Conservation (phyloP, 371 early-diverging fungal genomes). For the Fennellomyces sp. region DNA sequence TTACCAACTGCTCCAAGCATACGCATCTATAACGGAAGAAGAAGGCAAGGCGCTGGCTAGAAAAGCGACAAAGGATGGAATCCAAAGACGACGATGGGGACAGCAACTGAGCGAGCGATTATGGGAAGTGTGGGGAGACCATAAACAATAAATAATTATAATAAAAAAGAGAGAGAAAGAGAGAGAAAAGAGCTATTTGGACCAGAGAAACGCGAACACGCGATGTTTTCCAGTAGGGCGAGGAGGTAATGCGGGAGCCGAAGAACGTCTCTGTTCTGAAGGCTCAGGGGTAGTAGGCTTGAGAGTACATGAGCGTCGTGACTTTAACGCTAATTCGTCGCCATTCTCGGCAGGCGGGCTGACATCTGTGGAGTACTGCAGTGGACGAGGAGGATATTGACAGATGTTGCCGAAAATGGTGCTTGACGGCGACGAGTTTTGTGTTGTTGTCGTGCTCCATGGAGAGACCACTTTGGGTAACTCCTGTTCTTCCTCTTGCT, state of each 20-base stretch:
- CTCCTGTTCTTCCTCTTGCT: neutral
- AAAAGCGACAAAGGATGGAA: conserved; percentile 31
- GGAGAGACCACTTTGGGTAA: conserved; percentile 5
- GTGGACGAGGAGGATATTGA: conserved; percentile 38
- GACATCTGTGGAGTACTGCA: conserved; percentile 33
- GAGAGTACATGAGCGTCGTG: conserved; percentile 8
- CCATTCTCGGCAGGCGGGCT: conserved; percentile 20
- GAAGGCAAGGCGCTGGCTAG: conserved; percentile 25
- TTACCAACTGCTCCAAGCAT: conserved; percentile 44
- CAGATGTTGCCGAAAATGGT: conserved; percentile 13
- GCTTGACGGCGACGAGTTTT: conserved; percentile 7
- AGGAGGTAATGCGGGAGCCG: conserved; percentile 7
- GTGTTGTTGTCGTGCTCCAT: conserved; percentile 12
- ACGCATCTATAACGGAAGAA: conserved; percentile 11
- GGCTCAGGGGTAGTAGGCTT: neutral
- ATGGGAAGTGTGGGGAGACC: conserved; percentile 62
- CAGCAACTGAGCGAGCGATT: conserved; percentile 52
- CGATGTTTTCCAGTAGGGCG: neutral
- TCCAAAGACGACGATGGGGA: conserved; percentile 57
- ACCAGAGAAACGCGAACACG: neutral
- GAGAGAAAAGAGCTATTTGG: neutral
- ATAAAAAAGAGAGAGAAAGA: neutral
- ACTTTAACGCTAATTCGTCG: neutral
- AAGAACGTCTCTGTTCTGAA: conserved; percentile 1
- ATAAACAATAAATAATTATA: neutral